These are phyloP conservation scores for Ustilago nuda DNA, from an alignment of 1,284 basidiomycete species.

Conservation along the genomic window DNA sequence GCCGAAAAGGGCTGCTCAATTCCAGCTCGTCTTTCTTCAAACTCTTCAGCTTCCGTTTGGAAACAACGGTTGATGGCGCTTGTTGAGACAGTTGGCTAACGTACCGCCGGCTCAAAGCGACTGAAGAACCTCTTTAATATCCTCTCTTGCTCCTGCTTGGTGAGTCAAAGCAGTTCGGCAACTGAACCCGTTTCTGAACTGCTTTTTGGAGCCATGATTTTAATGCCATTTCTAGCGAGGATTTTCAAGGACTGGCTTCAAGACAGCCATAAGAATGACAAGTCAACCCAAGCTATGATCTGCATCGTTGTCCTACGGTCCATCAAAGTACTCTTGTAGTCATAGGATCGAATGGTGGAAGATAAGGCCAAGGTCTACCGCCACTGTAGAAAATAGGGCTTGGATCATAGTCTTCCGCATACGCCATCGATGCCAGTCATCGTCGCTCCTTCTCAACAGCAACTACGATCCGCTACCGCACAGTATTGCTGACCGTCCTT, in stretches of 20 bases:
- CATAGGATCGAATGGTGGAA: too few species aligned
- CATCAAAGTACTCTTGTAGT: too few species aligned
- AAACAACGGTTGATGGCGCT: background rate
- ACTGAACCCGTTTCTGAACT: background rate
- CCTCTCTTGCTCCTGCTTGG: background rate
- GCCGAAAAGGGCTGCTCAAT: slow-evolving; percentile 12
- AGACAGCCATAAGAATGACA: too few species aligned
- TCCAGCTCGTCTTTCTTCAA: background rate
- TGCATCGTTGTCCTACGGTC: too few species aligned
- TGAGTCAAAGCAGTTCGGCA: background rate
- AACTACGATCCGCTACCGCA: background rate
- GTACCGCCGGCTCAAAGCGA: background rate
- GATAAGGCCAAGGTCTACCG: too few species aligned
- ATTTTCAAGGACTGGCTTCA: too few species aligned
- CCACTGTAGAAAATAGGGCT: background rate
- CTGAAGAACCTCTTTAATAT: background rate
- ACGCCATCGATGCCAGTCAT: background rate
- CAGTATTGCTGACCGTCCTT: background rate
- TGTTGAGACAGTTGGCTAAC: background rate
- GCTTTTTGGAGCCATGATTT: background rate
- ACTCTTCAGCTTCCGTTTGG: background rate
- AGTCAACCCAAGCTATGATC: too few species aligned
- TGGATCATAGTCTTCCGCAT: slow-evolving; percentile 2
- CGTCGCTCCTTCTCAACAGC: background rate
- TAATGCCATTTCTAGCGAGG: background rate